Evolutionary conservation across 768 basidiomycete genomes (phyloP).

Genomic region (Podaxis rugospora): DNA sequence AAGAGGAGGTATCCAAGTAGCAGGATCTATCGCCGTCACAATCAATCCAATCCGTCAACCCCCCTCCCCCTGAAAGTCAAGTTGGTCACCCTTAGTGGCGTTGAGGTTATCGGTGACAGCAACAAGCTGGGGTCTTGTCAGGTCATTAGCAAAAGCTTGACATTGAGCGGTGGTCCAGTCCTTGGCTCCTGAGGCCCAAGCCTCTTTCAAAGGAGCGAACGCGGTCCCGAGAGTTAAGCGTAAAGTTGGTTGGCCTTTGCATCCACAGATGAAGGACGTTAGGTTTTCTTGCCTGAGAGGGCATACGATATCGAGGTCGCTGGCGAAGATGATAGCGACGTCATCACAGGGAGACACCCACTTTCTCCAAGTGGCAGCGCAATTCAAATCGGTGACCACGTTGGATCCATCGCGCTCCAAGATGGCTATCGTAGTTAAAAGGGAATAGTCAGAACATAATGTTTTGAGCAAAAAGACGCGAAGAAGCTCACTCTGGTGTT

Average conservation of each 20-base stretch:
- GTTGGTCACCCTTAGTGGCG: constrained; percentile 31
- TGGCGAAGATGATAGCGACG: constrained; percentile 37
- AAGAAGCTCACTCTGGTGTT: too few species aligned
- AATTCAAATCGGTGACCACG: constrained; percentile 30
- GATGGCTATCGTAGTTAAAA: constrained; percentile 24
- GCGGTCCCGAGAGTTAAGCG: constrained; percentile 34
- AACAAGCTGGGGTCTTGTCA: constrained; percentile 48
- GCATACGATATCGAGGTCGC: constrained; percentile 47
- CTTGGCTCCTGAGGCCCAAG: constrained; percentile 52
- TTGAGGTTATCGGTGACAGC: constrained; percentile 33
- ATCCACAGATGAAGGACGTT: background rate
- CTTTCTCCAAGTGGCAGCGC: constrained; percentile 27
- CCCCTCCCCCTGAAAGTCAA: background rate
- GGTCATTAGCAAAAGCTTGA: constrained; percentile 50
- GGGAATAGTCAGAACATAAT: background rate
- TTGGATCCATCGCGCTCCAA: constrained; percentile 38
- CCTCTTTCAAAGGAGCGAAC: constrained; percentile 53
- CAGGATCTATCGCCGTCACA: constrained; percentile 30
- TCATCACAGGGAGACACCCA: constrained; percentile 50
- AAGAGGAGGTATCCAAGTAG: constrained; percentile 44
- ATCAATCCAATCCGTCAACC: background rate
- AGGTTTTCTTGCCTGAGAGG: background rate
- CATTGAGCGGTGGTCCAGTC: constrained; percentile 44
- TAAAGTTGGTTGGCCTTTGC: background rate
- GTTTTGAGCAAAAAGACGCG: too few species aligned